phyloP scores from a whole-genome alignment of 1,139 yeast genomes.

The Dujonia santamariae region DNA sequence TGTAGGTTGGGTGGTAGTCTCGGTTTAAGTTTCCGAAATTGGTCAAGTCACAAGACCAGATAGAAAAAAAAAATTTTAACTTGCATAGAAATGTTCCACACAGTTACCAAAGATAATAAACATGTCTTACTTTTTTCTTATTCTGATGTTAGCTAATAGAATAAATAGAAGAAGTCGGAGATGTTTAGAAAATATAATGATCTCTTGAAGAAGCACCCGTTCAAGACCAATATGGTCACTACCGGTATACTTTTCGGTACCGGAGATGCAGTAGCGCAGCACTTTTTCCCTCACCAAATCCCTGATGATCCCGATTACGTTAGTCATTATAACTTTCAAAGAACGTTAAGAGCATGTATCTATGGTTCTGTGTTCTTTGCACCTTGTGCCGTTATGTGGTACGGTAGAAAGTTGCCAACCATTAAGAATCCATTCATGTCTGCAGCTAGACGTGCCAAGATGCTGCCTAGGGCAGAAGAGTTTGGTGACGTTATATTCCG shows the following conservation, averaged over 20 bases:
- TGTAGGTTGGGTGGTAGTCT: no score
- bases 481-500: conserved; percentile 36
- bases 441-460: conserved; percentile 6
- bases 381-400: conserved; percentile 74
- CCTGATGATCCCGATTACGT: conserved; percentile 3
- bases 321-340: conserved; percentile 24
- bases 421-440: conserved; percentile 42
- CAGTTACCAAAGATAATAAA: background rate
- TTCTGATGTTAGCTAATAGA: background rate
- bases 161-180: background rate
- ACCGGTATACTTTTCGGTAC: conserved; percentile 65
- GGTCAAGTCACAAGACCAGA: background rate
- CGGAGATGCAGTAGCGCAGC: conserved; percentile 77
- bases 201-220: conserved; percentile 46
- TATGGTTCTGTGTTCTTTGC: conserved; percentile 81
- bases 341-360: conserved; percentile 64
- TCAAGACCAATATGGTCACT: conserved; percentile 50
- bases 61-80: background rate
- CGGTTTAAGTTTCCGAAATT: background rate
- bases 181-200: conserved; percentile 28
- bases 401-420: conserved; percentile 50
- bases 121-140: background rate
- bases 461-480: conserved; percentile 8
- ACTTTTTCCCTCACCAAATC: conserved; percentile 38
- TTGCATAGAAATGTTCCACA: background rate